Base-by-base conservation (phyloP, 2,329 filamentous ascomycete genomes). In the Dactylellina cionopaga region DNA sequence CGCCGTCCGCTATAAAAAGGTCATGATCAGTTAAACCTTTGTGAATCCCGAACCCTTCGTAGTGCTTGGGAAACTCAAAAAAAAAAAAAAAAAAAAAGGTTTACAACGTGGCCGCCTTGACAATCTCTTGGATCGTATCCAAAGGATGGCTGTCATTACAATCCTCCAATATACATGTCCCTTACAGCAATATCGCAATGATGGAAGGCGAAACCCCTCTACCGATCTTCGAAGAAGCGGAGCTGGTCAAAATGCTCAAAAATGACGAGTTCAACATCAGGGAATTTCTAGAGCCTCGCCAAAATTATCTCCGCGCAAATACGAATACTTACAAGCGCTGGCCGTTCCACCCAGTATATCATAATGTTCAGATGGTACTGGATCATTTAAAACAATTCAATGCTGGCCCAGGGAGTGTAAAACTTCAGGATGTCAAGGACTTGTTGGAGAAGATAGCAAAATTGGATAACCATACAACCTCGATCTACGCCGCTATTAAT, bases 401-500 rank as follows among this genome's bases (percentile, higher is more conserved):
- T 31, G 15, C 24, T 13, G 11, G 7, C n/a, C 15, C 17, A 19
- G 66, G 59, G 17, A 4, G 22, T 4, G 29, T 33, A 24, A 29
- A 17, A 24, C 51, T 64, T n/a, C 52, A 59, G 17, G 31, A 46
- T 10, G 39, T 59, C 49, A 51, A 64, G 3, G 66, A 71, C 3
- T 9, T 71, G 6, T 35, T 71, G 4, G 49, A 52, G 13, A 49
- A 35, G 41, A 52, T 71, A 13, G 66, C 66, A 1, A 71, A 64
- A n/a, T 31, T 71, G 2, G 66, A 64, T 35, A 71, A 71, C 25
- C 58, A 71, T 44, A 71, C 44, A 4, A 22, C 58, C 0, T 43
- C 25, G n/a, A 71, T 59, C 25, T 58, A 64, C 22, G 5, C 49
- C 24, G 35, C 66, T 15, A 64, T 64, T 9, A 64, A 71, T 33